These are phyloP conservation scores for Clonostachys sp. DNA, from an alignment of 2,329 filamentous ascomycete genomes.

Conservation along the genomic window DNA sequence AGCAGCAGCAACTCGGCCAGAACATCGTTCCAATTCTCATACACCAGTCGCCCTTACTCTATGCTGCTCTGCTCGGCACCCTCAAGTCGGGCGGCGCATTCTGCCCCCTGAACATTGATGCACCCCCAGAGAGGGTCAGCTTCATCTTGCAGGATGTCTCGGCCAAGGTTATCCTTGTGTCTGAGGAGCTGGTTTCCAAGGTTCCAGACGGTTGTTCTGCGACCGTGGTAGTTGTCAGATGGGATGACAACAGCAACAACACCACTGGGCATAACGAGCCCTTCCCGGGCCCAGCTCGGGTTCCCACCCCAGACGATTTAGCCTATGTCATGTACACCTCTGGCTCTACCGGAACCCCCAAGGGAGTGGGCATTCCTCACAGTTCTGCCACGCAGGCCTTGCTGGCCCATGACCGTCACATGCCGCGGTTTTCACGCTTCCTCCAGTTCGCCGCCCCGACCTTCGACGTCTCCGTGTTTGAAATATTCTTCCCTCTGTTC, in stretches of 20 bases:
- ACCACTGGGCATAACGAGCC: constrained; percentile 5
- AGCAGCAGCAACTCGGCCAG: constrained; percentile 12
- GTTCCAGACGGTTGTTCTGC: constrained; percentile 25
- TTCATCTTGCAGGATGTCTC: constrained; percentile 79
- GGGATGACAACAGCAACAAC: constrained; percentile 5
- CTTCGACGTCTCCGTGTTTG: constrained; percentile 92
- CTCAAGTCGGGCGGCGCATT: constrained; percentile 81
- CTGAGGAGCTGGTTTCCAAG: constrained; percentile 34
- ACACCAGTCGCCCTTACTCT: constrained; percentile 72
- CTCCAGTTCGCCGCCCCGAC: constrained; percentile 90
- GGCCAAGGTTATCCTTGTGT: constrained; percentile 65
- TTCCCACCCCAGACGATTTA: constrained; percentile 34
- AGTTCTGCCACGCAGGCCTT: constrained; percentile 75
- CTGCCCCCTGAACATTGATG: constrained; percentile 77
- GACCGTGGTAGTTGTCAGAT: constrained; percentile 28
- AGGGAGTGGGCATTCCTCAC: constrained; percentile 82
- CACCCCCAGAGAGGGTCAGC: constrained; percentile 68
- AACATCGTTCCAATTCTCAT: constrained; percentile 71
- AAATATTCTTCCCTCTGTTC: constrained; percentile 85
- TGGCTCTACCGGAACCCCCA: constrained; percentile 83
- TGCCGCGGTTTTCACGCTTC: constrained; percentile 74
- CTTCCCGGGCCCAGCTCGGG: background rate
- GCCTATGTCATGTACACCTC: constrained; percentile 95
- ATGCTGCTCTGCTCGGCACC: constrained; percentile 71
- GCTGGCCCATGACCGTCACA: constrained; percentile 72